Conservation (phyloP, 345 rosid species). For the Hirschfeldia incana region DNA sequence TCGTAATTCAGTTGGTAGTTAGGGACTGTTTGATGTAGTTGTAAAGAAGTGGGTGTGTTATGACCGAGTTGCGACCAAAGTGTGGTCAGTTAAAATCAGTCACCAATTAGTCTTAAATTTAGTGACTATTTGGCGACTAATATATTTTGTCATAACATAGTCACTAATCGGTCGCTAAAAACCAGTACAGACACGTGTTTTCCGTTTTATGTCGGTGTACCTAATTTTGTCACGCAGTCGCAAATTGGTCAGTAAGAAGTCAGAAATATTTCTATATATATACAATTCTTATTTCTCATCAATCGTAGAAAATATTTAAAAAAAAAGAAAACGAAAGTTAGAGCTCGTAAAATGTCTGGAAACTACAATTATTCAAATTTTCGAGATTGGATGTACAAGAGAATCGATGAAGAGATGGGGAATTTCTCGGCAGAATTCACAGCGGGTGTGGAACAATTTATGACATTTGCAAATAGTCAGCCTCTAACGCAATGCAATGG, state of each 20-base stretch:
- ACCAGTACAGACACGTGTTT: neutral
- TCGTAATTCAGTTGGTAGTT: neutral
- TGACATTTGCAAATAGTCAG: no score
- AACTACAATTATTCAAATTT: no score
- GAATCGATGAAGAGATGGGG: no score
- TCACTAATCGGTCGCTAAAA: neutral
- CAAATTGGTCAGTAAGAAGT: neutral
- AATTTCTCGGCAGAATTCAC: no score
- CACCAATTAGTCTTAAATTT: neutral
- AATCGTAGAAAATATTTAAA: neutral
- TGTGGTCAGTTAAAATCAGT: neutral
- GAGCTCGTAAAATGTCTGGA: neutral
- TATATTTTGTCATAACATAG: neutral
- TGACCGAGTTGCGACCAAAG: neutral
- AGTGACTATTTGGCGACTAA: neutral
- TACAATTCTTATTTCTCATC: neutral
- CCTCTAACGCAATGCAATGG: no score
- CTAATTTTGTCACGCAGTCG: neutral
- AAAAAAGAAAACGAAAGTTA: neutral
- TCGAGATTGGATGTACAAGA: no score
- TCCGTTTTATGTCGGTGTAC: neutral
- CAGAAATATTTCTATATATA: neutral
- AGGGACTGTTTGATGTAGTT: neutral
- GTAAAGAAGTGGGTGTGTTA: neutral
- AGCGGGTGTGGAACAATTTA: no score